Base-by-base conservation (phyloP, 805 yeast genomes). In the Zygosaccharomyces bisporus region DNA sequence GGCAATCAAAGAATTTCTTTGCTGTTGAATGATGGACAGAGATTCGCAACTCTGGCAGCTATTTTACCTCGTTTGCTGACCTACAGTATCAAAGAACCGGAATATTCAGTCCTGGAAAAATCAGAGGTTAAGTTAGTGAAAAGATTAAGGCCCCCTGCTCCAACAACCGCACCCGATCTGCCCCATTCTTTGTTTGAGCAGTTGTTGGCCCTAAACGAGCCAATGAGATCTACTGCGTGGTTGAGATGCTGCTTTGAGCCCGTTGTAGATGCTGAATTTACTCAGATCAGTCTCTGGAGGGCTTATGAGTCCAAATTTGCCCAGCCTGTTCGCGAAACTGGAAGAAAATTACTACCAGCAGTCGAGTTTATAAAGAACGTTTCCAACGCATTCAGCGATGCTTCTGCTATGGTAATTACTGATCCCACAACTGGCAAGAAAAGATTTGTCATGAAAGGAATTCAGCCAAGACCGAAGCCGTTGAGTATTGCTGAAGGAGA, bases 331-430 rank as follows among this genome's bases (percentile, higher is more conserved):
- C 66, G 69, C 34, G 72, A 68, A 23, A 76, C 81, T 55, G 72
- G 77, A 30, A 72, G 75, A 44, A 77, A 80, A 53, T 69, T 91
- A 39, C 72, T 91, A 24, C 95, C 96, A 1, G 99, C 99, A 0
- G 97, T 93, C 9, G 98, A 93, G 53, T 93, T 93, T 64, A 93
- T 93, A 63, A 88, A 91, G 57, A 91, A 93, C 60, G 98, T 91
- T 16, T 83, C 90, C 25, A 79, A 80, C 48, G 95, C 96, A 1
- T 93, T 93, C 61, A 82, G 85, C 13, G 78, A 81, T 55, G 88
- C 96, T 2, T 83, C 86, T 41, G 98, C 99, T 0, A 90, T 89
- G 91, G 98, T 93, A 12, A 79, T 91, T 18, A 77, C 78, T 43
- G 72, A 78, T 33, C 75, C 80, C 4, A 72, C 79, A 10, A 80